phyloP scores from a whole-genome alignment of 2,329 filamentous ascomycete genomes.

The Blumeria graminis region DNA sequence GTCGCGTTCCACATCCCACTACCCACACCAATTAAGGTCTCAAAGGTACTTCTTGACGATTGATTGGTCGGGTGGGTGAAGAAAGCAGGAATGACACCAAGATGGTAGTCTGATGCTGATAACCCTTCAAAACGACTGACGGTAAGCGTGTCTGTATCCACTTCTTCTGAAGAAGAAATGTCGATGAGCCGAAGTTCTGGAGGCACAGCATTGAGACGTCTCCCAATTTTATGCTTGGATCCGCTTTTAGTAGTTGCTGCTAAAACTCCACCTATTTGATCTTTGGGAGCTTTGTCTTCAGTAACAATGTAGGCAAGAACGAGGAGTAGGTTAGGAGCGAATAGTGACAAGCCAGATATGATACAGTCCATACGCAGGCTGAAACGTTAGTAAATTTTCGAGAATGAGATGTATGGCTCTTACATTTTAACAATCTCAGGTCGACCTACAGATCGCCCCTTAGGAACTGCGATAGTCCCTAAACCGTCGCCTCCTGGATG shows the following conservation, averaged over 20 bases:
- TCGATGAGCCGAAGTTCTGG: constrained; percentile 85
- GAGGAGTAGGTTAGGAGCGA: constrained; percentile 74
- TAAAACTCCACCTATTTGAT: constrained; percentile 17
- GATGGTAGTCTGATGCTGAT: constrained; percentile 74
- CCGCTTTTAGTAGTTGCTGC: constrained; percentile 27
- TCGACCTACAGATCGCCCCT: constrained; percentile 48
- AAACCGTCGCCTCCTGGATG: constrained; percentile 46
- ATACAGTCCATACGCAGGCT: constrained; percentile 91
- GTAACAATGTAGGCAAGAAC: constrained; percentile 75
- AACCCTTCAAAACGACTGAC: constrained; percentile 72
- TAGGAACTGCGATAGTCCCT: constrained; percentile 31
- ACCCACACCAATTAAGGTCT: constrained; percentile 46
- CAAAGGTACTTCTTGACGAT: constrained; percentile 48
- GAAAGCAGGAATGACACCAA: constrained; percentile 58
- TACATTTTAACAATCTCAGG: constrained; percentile 86
- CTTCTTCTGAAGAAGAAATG: constrained; percentile 55
- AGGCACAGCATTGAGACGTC: constrained; percentile 55
- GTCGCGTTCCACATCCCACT: constrained; percentile 78
- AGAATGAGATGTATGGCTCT: constrained; percentile 19
- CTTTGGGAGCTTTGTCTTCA: constrained; percentile 16
- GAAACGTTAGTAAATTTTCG: not conserved
- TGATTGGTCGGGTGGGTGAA: constrained; percentile 35
- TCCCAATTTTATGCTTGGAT: constrained; percentile 38
- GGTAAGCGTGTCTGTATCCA: constrained; percentile 66
- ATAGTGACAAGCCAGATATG: constrained; percentile 88